A percentile compares a stretch with the other conserved stretches of the same genome.
Evolutionary conservation across 164 flowering plant species (phyloP).

Genomic region (Brasenia schreberi): DNA sequence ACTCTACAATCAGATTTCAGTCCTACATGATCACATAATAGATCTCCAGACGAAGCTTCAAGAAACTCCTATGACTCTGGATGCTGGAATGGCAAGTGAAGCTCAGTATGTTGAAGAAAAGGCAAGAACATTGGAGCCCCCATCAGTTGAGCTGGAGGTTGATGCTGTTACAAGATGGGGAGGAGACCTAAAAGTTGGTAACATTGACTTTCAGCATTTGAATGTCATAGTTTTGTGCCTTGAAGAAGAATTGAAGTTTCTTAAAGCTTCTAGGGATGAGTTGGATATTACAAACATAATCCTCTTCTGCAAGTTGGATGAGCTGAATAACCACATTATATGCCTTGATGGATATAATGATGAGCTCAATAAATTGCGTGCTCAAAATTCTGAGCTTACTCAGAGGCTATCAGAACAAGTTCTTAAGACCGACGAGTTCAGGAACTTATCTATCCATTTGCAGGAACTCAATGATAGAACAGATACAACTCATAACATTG

Average conservation of each 20-base stretch:
- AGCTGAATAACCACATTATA: slow-evolving; percentile 19
- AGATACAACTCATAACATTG: slow-evolving; percentile 46
- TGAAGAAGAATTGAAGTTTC: slow-evolving; percentile 29
- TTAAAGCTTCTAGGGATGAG: slow-evolving; percentile 39
- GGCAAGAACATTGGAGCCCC: slow-evolving; percentile 16
- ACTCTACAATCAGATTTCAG: slow-evolving; percentile 27
- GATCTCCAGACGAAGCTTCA: slow-evolving; percentile 34
- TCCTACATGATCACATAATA: slow-evolving; percentile 16
- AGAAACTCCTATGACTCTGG: slow-evolving; percentile 25
- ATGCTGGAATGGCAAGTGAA: slow-evolving; percentile 29
- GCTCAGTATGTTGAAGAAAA: slow-evolving; percentile 35
- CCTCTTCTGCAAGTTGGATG: slow-evolving; percentile 42
- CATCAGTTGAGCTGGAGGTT: slow-evolving; percentile 39
- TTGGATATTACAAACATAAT: slow-evolving; percentile 35
- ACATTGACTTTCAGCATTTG: slow-evolving; percentile 19
- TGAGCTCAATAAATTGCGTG: slow-evolving; percentile 29
- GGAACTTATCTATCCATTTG: slow-evolving; percentile 65
- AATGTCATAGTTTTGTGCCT: slow-evolving; percentile 19
- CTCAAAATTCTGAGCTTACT: slow-evolving; percentile 32
- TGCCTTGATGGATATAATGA: slow-evolving; percentile 21
- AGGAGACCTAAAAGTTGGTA: slow-evolving; percentile 11
- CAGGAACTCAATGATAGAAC: slow-evolving; percentile 86
- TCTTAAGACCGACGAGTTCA: slow-evolving; percentile 79
- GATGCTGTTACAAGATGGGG: slow-evolving; percentile 23
- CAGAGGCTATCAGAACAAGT: slow-evolving; percentile 67